phyloP scores from a whole-genome alignment of 2,329 filamentous ascomycete species.

The Botrytis paeoniae region DNA sequence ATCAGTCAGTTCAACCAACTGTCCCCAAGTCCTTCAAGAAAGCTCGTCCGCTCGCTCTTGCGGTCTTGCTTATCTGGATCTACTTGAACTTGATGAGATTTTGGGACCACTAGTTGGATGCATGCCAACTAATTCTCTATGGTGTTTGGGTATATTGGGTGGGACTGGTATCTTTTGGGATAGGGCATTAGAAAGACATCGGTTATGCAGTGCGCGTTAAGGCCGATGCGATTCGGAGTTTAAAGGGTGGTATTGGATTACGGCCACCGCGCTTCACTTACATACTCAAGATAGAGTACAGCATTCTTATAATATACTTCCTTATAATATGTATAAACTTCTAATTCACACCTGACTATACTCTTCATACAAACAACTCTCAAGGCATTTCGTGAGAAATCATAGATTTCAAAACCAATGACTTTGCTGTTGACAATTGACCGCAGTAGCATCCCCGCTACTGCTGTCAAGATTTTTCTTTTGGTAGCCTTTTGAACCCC shows the following conservation, averaged over 20 bases:
- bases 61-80: constrained; percentile 23
- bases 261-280: neutral
- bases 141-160: constrained; percentile 15
- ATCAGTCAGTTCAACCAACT: neutral
- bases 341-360: neutral
- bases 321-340: constrained; percentile 7
- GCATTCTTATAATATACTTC: constrained; percentile 14
- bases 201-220: constrained; percentile 33
- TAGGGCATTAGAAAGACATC: constrained; percentile 24
- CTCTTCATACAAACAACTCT: neutral
- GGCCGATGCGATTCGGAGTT: constrained; percentile 25
- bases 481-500: neutral
- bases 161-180: constrained; percentile 3
- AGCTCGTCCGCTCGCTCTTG: constrained; percentile 21
- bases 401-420: neutral
- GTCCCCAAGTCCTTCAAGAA: constrained; percentile 17
- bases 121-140: neutral
- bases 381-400: neutral
- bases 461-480: neutral
- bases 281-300: neutral
- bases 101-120: constrained; percentile 12
- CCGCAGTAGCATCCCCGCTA: neutral
- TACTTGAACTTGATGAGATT: constrained; percentile 18
- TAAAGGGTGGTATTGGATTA: constrained; percentile 18
- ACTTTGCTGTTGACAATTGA: neutral